These are phyloP conservation scores for Acorus calamus DNA, from an alignment of 106 monocot genomes.

Conservation along the genomic window DNA sequence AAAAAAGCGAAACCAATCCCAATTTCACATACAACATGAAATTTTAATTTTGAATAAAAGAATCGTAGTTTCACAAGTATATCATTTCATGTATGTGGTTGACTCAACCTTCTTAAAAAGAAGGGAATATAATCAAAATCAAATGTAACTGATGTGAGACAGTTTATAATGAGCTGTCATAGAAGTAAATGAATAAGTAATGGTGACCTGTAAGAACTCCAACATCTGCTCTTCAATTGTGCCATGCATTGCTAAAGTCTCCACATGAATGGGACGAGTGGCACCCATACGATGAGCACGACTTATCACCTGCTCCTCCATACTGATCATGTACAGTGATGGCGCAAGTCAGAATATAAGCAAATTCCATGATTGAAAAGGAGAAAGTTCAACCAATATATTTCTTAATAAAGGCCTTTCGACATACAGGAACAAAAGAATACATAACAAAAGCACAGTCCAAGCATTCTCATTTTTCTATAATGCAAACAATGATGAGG, in stretches of 20 bases:
- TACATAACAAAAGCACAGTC: no score
- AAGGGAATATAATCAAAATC: not conserved
- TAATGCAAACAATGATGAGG: no score
- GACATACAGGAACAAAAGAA: no score
- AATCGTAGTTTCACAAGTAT: no score
- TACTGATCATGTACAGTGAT: constrained; percentile 28
- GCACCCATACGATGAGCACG: constrained; percentile 99
- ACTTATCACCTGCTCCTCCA: constrained; percentile 99
- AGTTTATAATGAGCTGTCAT: not conserved
- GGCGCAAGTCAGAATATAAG: not conserved
- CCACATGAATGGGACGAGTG: constrained; percentile 78
- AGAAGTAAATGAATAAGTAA: not conserved
- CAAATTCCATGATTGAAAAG: not conserved
- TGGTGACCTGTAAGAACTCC: constrained; percentile 56
- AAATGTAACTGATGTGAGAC: not conserved
- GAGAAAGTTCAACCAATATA: no score
- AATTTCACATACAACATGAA: no score
- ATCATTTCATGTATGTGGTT: no score
- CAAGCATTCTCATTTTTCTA: no score
- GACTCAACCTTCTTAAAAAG: not conserved
- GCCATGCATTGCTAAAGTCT: constrained; percentile 91
- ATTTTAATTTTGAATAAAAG: no score
- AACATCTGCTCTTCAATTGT: constrained; percentile 99
- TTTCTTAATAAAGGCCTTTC: no score
- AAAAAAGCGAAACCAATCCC: no score